Evolutionary conservation across 2,329 filamentous ascomycete genomes (phyloP).

Genomic region (Cladosporium cucumerinum): DNA sequence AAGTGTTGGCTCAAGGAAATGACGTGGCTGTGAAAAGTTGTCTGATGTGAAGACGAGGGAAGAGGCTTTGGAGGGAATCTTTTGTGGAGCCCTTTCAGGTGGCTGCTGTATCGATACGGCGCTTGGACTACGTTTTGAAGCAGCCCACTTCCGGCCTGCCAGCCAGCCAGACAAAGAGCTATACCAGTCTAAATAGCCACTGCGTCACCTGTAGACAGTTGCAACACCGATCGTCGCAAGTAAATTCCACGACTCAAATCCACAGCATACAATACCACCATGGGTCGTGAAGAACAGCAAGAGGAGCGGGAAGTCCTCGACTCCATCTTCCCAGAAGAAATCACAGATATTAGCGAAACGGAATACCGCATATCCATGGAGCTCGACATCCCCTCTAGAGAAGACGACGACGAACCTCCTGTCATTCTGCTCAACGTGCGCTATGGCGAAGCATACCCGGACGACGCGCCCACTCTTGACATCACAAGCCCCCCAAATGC

Average conservation of each 20-base stretch:
- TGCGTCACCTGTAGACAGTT: background rate
- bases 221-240: background rate
- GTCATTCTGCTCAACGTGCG: conserved; percentile 77
- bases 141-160: conserved; percentile 7
- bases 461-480: conserved; percentile 79
- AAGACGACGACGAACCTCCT: conserved; percentile 55
- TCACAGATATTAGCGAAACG: conserved; percentile 88
- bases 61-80: conserved; percentile 5
- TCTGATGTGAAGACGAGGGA: background rate
- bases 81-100: background rate
- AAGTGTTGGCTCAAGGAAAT: background rate
- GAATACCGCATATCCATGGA: conserved; percentile 82
- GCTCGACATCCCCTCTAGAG: conserved; percentile 62
- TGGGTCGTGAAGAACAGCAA: conserved; percentile 74
- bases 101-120: conserved; percentile 5
- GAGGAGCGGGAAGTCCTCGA: conserved; percentile 98
- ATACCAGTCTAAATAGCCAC: background rate
- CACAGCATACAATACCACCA: conserved; percentile 24
- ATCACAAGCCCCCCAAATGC: conserved; percentile 70
- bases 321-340: conserved; percentile 97
- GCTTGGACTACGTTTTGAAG: background rate
- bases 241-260: background rate
- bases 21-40: background rate
- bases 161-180: background rate
- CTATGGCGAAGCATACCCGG: conserved; percentile 88